phyloP scores from a whole-genome alignment of 2,329 filamentous ascomycete genomes.

The Xylariaceae sp. region DNA sequence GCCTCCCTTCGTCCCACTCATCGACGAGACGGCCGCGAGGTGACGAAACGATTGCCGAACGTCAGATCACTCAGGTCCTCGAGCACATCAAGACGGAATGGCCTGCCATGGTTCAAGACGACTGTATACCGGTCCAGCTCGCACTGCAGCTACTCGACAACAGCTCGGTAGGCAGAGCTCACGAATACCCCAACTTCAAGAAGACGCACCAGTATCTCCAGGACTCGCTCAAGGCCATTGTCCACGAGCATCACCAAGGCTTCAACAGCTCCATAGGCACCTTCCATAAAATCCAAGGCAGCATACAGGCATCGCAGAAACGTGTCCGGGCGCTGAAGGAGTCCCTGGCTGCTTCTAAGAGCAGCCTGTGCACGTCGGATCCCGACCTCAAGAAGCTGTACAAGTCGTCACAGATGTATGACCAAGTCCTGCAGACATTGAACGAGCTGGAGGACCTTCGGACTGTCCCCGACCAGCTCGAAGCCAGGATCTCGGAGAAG shows the following conservation, averaged over 20 bases:
- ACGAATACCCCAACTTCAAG: constrained; percentile 80
- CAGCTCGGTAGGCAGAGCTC: constrained; percentile 86
- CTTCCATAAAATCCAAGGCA: constrained; percentile 96
- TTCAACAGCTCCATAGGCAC: constrained; percentile 99
- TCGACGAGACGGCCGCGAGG: constrained; percentile 22
- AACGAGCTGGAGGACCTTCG: constrained; percentile 83
- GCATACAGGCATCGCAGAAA: constrained; percentile 82
- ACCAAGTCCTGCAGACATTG: constrained; percentile 78
- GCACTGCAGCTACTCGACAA: constrained; percentile 91
- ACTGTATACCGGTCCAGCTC: constrained; percentile 89
- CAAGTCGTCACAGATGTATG: constrained; percentile 81
- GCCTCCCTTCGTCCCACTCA: constrained; percentile 25
- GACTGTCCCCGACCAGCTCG: constrained; percentile 82
- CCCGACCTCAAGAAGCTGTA: constrained; percentile 89
- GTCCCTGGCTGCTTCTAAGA: constrained; percentile 74
- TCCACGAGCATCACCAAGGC: constrained; percentile 97
- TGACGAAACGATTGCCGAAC: constrained; percentile 44
- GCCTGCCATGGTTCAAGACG: constrained; percentile 82
- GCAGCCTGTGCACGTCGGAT: constrained; percentile 75
- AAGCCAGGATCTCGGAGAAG: constrained; percentile 94
- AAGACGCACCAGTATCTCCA: constrained; percentile 84
- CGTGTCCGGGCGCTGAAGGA: constrained; percentile 78
- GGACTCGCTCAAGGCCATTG: constrained; percentile 84
- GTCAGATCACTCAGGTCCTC: constrained; percentile 60
- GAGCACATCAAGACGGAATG: constrained; percentile 83